These are phyloP conservation scores for Phyllosticta citrichinensis DNA, from an alignment of 2,329 filamentous ascomycete species.

Conservation along the genomic window DNA sequence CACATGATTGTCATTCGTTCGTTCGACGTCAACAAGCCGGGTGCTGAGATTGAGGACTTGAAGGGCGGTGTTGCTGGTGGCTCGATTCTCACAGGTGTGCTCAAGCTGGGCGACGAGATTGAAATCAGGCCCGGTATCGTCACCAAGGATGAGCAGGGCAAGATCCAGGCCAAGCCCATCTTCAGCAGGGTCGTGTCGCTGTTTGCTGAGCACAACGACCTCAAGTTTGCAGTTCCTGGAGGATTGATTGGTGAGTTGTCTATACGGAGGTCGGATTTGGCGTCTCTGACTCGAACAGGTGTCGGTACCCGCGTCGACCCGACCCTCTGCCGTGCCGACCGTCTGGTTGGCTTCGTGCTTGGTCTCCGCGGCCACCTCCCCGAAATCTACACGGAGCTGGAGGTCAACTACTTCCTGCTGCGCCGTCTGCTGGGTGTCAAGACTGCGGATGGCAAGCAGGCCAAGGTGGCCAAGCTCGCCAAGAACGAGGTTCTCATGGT, in stretches of 20 bases:
- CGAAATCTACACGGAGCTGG: constrained; percentile 95
- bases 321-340: constrained; percentile 96
- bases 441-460: constrained; percentile 96
- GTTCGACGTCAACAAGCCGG: constrained; percentile 99
- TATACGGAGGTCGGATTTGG: not conserved
- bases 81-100: constrained; percentile 87
- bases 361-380: constrained; percentile 88
- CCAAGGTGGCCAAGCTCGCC: constrained; percentile 94
- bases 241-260: constrained; percentile 62
- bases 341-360: constrained; percentile 94
- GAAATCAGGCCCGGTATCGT: constrained; percentile 99
- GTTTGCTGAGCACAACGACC: constrained; percentile 95
- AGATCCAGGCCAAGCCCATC: constrained; percentile 93
- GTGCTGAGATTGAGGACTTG: constrained; percentile 94
- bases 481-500: constrained; percentile 99
- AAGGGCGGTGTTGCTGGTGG: constrained; percentile 99
- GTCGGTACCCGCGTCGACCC: constrained; percentile 96
- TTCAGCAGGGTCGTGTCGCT: constrained; percentile 90
- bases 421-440: constrained; percentile 91
- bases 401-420: constrained; percentile 98
- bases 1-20: constrained; percentile 99
- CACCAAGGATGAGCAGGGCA: constrained; percentile 84
- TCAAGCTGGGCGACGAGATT: constrained; percentile 96
- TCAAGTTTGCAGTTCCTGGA: constrained; percentile 96
- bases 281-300: constrained; percentile 34